Evolutionary conservation across 2,329 filamentous ascomycete species (phyloP).

Genomic region (Arthrobotrys megalospora): DNA sequence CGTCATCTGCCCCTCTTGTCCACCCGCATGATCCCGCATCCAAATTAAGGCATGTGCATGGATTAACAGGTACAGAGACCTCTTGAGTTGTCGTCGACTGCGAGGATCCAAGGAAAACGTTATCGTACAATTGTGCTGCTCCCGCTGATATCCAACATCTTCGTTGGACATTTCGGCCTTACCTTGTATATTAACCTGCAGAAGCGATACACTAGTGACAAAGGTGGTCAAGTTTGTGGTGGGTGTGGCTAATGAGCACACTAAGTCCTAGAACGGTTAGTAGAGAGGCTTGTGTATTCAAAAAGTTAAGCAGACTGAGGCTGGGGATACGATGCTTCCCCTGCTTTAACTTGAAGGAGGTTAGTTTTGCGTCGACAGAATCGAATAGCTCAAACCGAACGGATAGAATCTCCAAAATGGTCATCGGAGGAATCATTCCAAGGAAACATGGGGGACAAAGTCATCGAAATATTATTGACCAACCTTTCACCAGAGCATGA

Average conservation of each 20-base stretch:
- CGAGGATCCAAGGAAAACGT: conserved; percentile 22
- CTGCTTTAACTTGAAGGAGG: conserved; percentile 46
- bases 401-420: conserved; percentile 53
- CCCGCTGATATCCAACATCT: background rate
- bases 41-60: conserved; percentile 38
- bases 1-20: conserved; percentile 39
- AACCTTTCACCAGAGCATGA: conserved; percentile 44
- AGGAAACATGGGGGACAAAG: conserved; percentile 46
- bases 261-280: conserved; percentile 25
- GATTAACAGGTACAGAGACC: conserved; percentile 32
- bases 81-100: background rate
- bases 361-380: conserved; percentile 36
- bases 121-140: background rate
- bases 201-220: conserved; percentile 33
- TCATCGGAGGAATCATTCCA: conserved; percentile 32
- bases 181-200: conserved; percentile 20
- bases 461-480: conserved; percentile 34
- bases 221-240: conserved; percentile 3
- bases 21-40: conserved; percentile 42
- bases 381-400: conserved; percentile 50
- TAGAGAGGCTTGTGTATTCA: conserved; percentile 29
- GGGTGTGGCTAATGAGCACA: conserved; percentile 41
- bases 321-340: conserved; percentile 47
- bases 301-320: conserved; percentile 33
- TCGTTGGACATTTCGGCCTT: conserved; percentile 9